Evolutionary conservation across 2,329 filamentous ascomycete species (phyloP), one percentile per base, ranked within the genome.

Genomic region (Colletotrichum gigasporum): DNA sequence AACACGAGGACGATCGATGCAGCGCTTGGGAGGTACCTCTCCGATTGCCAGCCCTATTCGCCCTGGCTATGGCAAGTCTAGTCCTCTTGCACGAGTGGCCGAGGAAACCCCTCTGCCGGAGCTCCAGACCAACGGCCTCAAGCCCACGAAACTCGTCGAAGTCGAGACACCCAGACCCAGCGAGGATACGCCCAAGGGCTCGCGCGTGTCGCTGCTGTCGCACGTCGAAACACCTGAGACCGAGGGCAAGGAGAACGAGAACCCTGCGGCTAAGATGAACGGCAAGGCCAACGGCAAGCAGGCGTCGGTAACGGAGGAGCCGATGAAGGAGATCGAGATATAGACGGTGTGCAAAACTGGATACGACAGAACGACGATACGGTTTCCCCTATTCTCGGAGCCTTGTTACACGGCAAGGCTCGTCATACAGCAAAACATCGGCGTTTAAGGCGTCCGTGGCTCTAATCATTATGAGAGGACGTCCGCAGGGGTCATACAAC

Each of bases 21-120:
- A 93, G 71, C 85, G 91, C 44, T 85, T 91, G 24, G 89, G 83
- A 69, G 86, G 84, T 63, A 87, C 87, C 53, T 89, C 89, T 24
- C 88, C 88, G 3, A 82, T 85, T 67, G 81, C 82, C 9, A 91
- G 88, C 69, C 89, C 90, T 18, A 91, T 88, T 73, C 82, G 87
- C 63, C 86, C 90, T 2, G 84, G 86, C 11, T 65, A 63, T 44
- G 86, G 87, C 69, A 90, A 93, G 71, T 85, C 89, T 12, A 92
- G 90, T 69, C 91, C 91, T 14, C 80, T 95, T 61, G 90, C 91
- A 51, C 84, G 90, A 67, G 92, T 95, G 12, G 87, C 90, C 1
- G 92, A 95, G 77, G 92, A 95, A 75, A 72, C 76, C 9, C 71
- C 76, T 24, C 75, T 80, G 45, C 78, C 79, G 3, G 78, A 81